phyloP scores from a whole-genome alignment of 441 rosid genomes.

The Manihot esculenta region DNA sequence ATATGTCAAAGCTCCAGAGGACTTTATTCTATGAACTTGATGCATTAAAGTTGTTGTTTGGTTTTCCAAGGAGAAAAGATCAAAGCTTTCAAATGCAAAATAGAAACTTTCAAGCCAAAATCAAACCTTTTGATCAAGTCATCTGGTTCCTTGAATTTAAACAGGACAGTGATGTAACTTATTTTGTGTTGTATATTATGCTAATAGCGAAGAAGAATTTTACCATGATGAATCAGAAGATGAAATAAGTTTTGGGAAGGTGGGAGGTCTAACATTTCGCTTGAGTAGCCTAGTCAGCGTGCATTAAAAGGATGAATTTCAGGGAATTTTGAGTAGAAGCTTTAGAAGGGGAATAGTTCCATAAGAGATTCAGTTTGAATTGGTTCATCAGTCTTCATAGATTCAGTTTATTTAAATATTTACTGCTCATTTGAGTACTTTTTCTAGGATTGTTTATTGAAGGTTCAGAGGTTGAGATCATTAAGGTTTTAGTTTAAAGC shows the following conservation, averaged over 20 bases:
- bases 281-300: not conserved
- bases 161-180: not conserved
- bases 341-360: not conserved
- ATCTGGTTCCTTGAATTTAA: not conserved
- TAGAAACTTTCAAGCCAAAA: not conserved
- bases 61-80: not conserved
- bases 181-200: not conserved
- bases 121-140: not conserved
- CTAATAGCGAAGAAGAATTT: not conserved
- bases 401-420: not conserved
- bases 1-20: not conserved
- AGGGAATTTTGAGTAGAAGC: not conserved
- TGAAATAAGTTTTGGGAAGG: conserved; percentile 10
- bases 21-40: conserved; percentile 12
- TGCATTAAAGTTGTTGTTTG: conserved; percentile 4
- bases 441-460: not conserved
- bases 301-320: not conserved
- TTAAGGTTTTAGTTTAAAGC: not conserved
- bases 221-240: not conserved
- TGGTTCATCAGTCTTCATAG: not conserved
- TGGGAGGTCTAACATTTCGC: conserved; percentile 8
- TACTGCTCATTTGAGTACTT: not conserved
- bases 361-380: not conserved
- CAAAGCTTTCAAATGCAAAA: not conserved
- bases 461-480: not conserved